Evolutionary conservation across 306 rosid species (phyloP), one percentile per base, ranked within the genome.

Genomic region (Corylus avellana): DNA sequence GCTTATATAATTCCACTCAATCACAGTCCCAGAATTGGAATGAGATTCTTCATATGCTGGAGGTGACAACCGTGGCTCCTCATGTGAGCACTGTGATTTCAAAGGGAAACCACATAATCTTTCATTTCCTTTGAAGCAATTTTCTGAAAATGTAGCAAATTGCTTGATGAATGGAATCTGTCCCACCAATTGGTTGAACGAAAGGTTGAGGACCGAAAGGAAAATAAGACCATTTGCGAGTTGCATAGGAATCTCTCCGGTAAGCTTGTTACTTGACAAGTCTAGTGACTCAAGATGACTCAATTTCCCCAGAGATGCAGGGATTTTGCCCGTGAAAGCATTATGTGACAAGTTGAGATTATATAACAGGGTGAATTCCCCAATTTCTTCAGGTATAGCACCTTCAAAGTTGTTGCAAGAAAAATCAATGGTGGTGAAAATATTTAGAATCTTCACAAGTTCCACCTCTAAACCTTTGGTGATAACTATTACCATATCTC

Each of bases 1-100:
- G 47, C 84, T 76, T 37, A 82, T 73, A 22, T 79, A 71, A 71
- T 37, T 75, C 90, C 86, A 87, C 53, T 87, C 68, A 72, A 77
- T 66, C 8, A 70, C 64, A 46, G 61, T 47, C 67, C 37, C 17
- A 39, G 35, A 68, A 14, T 58, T n/a, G 32, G 66, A 55, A 17
- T 55, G 8, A 55, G 8, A 2, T 16, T 17, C 59, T 5, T 18
- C 2, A 1, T 0, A 16, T 1, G 0, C 1, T 55, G 25, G 59
- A 55, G 59, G 25, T 5, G 25, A n/a, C 2, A n/a, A 55, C 0
- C 0, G 2, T 16, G 59, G 8, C 0, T 55, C 0, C 7, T 54
- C 32, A 29, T 11, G 0, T 27, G 10, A 20, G 47, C n/a, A 42
- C 4, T 42, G 75, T 14, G 0, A 0, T 50, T 77, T 75, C 55